Evolutionary conservation across 805 yeast species (phyloP), one percentile per base, ranked within the genome.

Genomic region (Yarrowia bubula): DNA sequence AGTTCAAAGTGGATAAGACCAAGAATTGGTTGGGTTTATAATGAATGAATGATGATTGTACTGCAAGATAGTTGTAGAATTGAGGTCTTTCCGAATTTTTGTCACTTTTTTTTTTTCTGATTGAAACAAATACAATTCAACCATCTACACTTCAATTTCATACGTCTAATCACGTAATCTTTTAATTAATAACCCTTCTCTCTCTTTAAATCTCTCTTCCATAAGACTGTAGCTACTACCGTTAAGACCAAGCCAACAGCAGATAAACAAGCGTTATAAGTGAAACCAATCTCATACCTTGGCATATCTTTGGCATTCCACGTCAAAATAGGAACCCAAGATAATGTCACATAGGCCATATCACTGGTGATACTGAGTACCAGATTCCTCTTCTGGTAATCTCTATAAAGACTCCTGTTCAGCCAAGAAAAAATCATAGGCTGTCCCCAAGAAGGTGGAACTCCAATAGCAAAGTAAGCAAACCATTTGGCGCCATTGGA

Each of bases 291-390:
- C 58, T 51, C 43, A 33, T 51, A 51, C 18, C 58, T 43, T 8
- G 58, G 58, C 58, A 51, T 51, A 9, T 51, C 58, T 22, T 51
- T 51, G 43, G 58, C 58, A 22, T 51, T 51, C 58, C 58, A 51
- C 3, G 38, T 43, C 8, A 51, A 22, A 38, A 51, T 51, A 1
- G 58, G 58, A 37, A 51, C 58, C 58, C 58, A 51, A 14, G 58
- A 42, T 4, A 42, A 42, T 3, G 58, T 51, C n/a, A 51, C 58
- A 10, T 51, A 51, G 2, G 58, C 58, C 35, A 51, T 18, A 8
- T 42, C 38, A 33, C 38, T 51, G 32, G 58, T 51, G 43, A 51
- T 51, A 37, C 43, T 37, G 35, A 51, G 43, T 0, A 51, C 43
- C n/a, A 51, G 18, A 35, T 51, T 51, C 37, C 58, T 43, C 10